These are phyloP conservation scores for Leucocoprinus leucothites DNA, from an alignment of 768 basidiomycete genomes.

Conservation along the genomic window DNA sequence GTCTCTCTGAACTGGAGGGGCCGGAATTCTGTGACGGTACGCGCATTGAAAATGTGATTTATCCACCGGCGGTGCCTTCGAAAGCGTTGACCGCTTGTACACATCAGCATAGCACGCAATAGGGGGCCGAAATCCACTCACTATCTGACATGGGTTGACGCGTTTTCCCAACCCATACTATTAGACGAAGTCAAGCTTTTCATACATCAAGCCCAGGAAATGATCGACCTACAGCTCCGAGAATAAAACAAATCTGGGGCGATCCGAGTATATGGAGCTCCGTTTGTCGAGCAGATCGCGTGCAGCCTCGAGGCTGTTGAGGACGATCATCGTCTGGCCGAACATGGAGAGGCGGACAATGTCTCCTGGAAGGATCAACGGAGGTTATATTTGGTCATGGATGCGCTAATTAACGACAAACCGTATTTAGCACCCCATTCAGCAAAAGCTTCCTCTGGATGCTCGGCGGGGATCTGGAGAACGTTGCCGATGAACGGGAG, in stretches of 20 bases:
- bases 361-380: constrained; percentile 33
- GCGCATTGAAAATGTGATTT: constrained; percentile 45
- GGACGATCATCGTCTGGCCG: constrained; percentile 44
- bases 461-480: constrained; percentile 38
- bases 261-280: constrained; percentile 52
- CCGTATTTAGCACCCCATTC: constrained; percentile 43
- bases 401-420: constrained; percentile 20
- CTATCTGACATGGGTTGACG: constrained; percentile 48
- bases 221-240: constrained; percentile 40
- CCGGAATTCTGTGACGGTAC: constrained; percentile 33
- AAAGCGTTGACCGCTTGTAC: constrained; percentile 43
- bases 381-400: neutral
- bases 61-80: constrained; percentile 51
- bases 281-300: constrained; percentile 51
- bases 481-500: constrained; percentile 46
- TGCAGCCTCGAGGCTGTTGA: constrained; percentile 43
- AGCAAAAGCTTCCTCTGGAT: constrained; percentile 37
- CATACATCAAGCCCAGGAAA: neutral
- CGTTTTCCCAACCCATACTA: constrained; percentile 49
- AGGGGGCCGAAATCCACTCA: constrained; percentile 21
- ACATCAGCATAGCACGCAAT: neutral
- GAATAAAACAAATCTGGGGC: constrained; percentile 44
- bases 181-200: constrained; percentile 8
- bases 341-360: constrained; percentile 39
- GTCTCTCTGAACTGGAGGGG: constrained; percentile 43